These are phyloP conservation scores for Phytophthora aleatoria DNA, from an alignment of 352 stramenopile species.

Conservation along the genomic window DNA sequence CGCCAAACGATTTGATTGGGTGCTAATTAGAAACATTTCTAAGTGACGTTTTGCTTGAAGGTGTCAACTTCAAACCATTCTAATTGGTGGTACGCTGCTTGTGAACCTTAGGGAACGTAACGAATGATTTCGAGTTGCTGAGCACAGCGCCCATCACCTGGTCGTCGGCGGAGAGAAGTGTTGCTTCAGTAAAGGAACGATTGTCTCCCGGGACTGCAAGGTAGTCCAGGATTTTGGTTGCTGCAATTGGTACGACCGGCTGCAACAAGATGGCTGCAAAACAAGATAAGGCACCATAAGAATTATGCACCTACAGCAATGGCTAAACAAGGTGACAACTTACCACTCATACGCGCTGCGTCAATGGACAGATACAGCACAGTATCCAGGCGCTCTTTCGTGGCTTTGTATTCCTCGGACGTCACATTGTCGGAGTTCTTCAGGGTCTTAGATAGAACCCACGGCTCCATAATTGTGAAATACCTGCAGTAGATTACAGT, in stretches of 20 bases:
- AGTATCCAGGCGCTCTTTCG: constrained; percentile 59
- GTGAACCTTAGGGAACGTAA: constrained; percentile 68
- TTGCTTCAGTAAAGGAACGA: constrained; percentile 58
- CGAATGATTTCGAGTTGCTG: constrained; percentile 69
- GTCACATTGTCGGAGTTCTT: constrained; percentile 37
- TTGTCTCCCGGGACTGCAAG: constrained; percentile 54
- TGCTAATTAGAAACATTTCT: not conserved
- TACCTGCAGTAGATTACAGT: constrained; percentile 39
- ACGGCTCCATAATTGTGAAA: constrained; percentile 81
- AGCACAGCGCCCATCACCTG: constrained; percentile 42
- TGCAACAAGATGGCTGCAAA: constrained; percentile 72
- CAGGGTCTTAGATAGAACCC: constrained; percentile 74
- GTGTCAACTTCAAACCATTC: not conserved
- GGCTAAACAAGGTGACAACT: constrained; percentile 6
- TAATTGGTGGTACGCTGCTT: constrained; percentile 13
- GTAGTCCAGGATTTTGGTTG: constrained; percentile 75
- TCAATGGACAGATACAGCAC: constrained; percentile 80
- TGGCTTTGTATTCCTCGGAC: constrained; percentile 34
- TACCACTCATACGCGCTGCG: constrained; percentile 70
- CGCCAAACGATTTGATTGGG: not conserved
- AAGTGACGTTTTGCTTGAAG: not conserved
- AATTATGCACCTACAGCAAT: not conserved
- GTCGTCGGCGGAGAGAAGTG: constrained; percentile 41
- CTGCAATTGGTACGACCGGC: constrained; percentile 61
- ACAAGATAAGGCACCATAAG: constrained; percentile 1